Evolutionary conservation across 345 rosid genomes (phyloP), one percentile per base, ranked within the genome.

Genomic region (Sisymbrium altissimum): DNA sequence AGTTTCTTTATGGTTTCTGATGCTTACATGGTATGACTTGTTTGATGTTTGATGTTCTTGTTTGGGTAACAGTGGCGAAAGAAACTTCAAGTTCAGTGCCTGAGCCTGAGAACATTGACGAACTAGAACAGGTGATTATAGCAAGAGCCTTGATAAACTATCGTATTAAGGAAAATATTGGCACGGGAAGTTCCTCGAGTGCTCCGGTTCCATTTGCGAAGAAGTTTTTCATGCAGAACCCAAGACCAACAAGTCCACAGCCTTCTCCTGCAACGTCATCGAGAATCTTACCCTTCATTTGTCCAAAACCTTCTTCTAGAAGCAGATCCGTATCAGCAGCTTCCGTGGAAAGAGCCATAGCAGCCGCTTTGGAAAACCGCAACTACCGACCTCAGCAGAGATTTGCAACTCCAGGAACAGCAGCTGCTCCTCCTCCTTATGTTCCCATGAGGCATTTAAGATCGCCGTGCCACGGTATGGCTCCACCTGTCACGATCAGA

Each of bases 201-300:
- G 79, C 78, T 10, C 86, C 90, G 1, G 81, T 90, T 64, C 89
- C 85, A n/a, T 92, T 95, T 72, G 74, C 90, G 3, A 91, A 75
- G 83, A 88, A 81, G 86, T 92, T 89, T 39, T 83, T 81, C 6
- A 41, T 75, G 68, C 96, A 84, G 25, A 84, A 72, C 71, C 88
- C 82, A 32, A 90, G 99, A 82, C 97, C 99, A 54, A 86, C 91
- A 15, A 95, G 97, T 76, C 96, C 97, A 32, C 99, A 84, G 74
- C 89, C 84, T 45, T 76, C 82, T 14, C 90, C 73, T 59, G 84
- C 85, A 30, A 80, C 92, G 11, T 78, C 97, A 19, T 92, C 99
- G 3, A 95, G 80, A 81, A 95, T 95, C 84, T 90, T 95, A 43
- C 99, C 97, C 13, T 82, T 95, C 38, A 88, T 95, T 56, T 92